Conservation (phyloP, 257 asterid genomes). For the Lithospermum erythrorhizon region DNA sequence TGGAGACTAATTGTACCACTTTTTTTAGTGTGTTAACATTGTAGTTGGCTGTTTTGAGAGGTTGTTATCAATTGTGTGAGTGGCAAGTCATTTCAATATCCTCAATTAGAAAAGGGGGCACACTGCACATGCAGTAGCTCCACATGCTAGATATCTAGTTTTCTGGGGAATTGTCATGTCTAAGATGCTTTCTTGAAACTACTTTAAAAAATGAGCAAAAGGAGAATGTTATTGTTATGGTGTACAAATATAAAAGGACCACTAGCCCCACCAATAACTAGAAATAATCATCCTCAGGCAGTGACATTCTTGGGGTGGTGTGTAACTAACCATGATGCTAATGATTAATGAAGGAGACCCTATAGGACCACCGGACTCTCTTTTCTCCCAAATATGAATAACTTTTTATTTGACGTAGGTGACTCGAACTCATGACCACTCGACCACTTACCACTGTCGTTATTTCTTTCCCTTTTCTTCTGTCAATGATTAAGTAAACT, state of each 20-base stretch:
- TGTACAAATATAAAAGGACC: neutral
- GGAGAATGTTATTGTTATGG: neutral
- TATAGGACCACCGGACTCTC: neutral
- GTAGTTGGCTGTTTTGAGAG: neutral
- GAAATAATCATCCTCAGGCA: neutral
- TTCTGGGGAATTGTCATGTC: neutral
- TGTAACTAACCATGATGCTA: neutral
- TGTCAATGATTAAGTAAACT: neutral
- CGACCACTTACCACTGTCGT: too few relatives aligned
- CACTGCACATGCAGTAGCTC: neutral
- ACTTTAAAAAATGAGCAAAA: neutral
- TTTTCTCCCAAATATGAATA: too few relatives aligned
- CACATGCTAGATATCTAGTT: neutral
- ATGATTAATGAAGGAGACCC: neutral
- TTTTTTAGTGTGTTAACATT: neutral
- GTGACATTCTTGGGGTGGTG: neutral
- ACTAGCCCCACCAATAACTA: neutral
- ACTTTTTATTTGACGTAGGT: too few relatives aligned
- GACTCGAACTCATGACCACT: too few relatives aligned
- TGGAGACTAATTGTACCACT: neutral
- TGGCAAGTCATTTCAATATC: neutral
- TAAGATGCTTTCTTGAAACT: neutral
- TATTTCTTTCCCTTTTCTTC: too few relatives aligned
- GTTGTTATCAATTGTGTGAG: neutral
- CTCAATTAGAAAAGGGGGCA: neutral